A percentile compares a stretch with the other conserved stretches of the same genome.
Conservation (phyloP, 2,329 filamentous ascomycete genomes). For the Leptographium radiaticola region DNA sequence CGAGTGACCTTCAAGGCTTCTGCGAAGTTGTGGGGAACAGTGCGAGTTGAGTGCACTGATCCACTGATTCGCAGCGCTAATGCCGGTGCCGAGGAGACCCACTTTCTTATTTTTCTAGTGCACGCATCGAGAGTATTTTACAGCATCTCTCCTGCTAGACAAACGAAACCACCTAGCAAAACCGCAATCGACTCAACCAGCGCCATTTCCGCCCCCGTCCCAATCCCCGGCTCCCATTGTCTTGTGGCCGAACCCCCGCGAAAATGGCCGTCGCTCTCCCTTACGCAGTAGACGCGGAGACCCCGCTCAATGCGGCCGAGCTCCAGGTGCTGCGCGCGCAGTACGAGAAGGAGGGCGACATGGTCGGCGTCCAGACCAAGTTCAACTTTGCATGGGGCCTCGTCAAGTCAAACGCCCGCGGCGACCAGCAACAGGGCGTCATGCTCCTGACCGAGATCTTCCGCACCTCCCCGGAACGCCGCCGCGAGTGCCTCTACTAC, state of each 20-base stretch:
- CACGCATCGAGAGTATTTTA: no score
- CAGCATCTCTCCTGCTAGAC: neutral
- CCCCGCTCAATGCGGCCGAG: slow-evolving; percentile 80
- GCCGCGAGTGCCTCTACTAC: slow-evolving; percentile 97
- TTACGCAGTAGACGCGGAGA: slow-evolving; percentile 91
- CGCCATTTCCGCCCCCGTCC: neutral
- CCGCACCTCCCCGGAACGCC: slow-evolving; percentile 79
- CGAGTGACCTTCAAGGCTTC: no score
- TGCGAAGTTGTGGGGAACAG: no score
- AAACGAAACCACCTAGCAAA: neutral
- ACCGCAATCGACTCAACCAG: neutral
- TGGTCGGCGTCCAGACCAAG: slow-evolving; percentile 94
- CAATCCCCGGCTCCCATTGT: neutral
- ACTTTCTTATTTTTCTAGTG: no score
- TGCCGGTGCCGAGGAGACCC: no score
- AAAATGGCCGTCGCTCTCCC: slow-evolving; percentile 10
- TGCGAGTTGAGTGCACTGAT: no score
- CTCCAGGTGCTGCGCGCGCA: slow-evolving; percentile 85
- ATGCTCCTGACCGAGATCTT: slow-evolving; percentile 94
- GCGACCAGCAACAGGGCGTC: slow-evolving; percentile 88
- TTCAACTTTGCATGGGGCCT: slow-evolving; percentile 99
- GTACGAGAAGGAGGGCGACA: slow-evolving; percentile 95
- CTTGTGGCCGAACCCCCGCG: neutral
- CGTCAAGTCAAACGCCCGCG: slow-evolving; percentile 76
- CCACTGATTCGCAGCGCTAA: no score